Base-by-base conservation (phyloP, 1,139 yeast genomes). In the Magnusiomyces magnusii region DNA sequence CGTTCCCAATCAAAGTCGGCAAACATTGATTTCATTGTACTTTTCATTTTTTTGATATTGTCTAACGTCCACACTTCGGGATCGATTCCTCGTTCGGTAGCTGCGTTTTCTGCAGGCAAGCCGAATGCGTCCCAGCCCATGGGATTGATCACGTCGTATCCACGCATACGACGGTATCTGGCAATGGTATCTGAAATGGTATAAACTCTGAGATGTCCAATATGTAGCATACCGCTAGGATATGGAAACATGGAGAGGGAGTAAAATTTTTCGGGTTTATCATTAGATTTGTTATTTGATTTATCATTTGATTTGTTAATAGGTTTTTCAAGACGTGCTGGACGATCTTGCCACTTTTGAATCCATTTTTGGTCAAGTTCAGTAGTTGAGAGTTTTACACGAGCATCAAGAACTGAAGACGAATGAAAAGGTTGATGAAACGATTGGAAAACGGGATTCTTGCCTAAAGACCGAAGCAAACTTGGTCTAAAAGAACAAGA, bases 41-140 rank as follows among this genome's bases (percentile, higher is more conserved):
- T 77, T 68, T 87, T 89, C 99, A 93, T 93, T 65, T 84, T 86
- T 1, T 72, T 74, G 27, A 93, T 91, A 69, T 93, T 93, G 10
- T 77, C 67, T 53, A 76, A 77, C 0, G 99, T 93, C 99, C 99
- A 93, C 0, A 74, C 78, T 0, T 83, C 81, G 0, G 99, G 97
- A 63, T 83, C 84, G 19, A 88, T 79, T 0, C 85, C 84, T 63
- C 96, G 76, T 69, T 92, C 97, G 36, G 89, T 84, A 0, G 99
- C 99, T 0, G 99, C 99, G 72, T 93, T 93, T 70, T 93, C 99
- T 0, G 99, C 99, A 0, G 99, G 99, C 49, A 93, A 77, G 0
- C 99, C 99, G 77, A 93, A 93, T 0, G 98, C 96, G 76, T 93
- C 99, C 97, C 98, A 93, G 0, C 99, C 99, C 96, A 93, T 92